A percentile compares a stretch with the other conserved stretches of the same genome.
Evolutionary conservation across 805 yeast genomes (phyloP).

Genomic region (Cyberlindnera misumaiensis): DNA sequence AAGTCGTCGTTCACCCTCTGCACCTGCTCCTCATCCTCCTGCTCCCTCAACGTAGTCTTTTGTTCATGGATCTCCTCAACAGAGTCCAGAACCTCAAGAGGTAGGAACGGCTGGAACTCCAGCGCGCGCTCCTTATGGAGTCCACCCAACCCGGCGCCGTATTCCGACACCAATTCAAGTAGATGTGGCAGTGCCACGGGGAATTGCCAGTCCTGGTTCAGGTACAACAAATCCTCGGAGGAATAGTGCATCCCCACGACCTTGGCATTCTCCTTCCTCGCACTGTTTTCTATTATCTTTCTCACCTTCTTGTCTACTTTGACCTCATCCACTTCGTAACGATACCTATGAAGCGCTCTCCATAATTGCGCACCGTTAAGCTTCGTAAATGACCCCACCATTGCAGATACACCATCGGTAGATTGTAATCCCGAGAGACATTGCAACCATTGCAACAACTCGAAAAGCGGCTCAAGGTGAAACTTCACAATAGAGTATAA

Average conservation of each 20-base stretch:
- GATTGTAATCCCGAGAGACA: constrained; percentile 66
- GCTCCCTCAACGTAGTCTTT: constrained; percentile 22
- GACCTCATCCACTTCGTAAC: constrained; percentile 76
- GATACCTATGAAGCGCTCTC: constrained; percentile 66
- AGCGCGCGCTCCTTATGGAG: constrained; percentile 44
- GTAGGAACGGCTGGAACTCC: constrained; percentile 65
- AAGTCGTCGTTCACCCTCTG: constrained; percentile 11
- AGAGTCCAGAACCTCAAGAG: constrained; percentile 61
- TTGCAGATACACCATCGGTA: constrained; percentile 53
- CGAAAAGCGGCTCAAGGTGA: constrained; percentile 67
- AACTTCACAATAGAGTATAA: constrained; percentile 57
- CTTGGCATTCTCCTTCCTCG: constrained; percentile 9
- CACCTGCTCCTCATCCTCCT: constrained; percentile 12
- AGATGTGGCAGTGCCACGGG: constrained; percentile 49
- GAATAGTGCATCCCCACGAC: constrained; percentile 14
- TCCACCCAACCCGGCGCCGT: constrained; percentile 74
- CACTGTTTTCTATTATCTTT: constrained; percentile 7
- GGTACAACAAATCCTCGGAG: constrained; percentile 27
- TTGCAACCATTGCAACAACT: constrained; percentile 86
- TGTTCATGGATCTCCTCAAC: constrained; percentile 60
- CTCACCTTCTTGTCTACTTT: constrained; percentile 41
- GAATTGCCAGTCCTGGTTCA: constrained; percentile 32
- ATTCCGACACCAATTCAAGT: constrained; percentile 62
- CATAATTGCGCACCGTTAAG: constrained; percentile 66
- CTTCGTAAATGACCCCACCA: constrained; percentile 44